Evolutionary conservation across 2,329 filamentous ascomycete genomes (phyloP).

Genomic region (Colletotrichum karsti): DNA sequence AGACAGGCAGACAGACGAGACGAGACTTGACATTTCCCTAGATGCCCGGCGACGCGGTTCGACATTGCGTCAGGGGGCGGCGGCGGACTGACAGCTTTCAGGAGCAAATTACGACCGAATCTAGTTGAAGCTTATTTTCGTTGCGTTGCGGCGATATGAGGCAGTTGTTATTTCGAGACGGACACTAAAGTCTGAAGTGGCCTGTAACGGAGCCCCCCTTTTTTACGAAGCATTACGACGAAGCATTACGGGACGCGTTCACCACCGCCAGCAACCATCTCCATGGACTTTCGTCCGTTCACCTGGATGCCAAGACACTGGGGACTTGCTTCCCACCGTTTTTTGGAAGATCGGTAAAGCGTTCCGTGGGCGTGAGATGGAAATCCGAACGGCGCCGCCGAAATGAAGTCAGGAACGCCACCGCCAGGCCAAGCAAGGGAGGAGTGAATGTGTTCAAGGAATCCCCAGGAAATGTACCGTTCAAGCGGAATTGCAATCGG

Average conservation of each 20-base stretch:
- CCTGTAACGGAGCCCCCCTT: background rate
- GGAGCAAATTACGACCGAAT: background rate
- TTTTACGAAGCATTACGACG: background rate
- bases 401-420: slow-evolving; percentile 9
- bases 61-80: background rate
- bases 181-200: background rate
- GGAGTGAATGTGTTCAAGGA: background rate
- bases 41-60: background rate
- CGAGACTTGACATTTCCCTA: background rate
- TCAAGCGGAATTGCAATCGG: background rate
- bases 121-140: background rate
- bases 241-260: background rate
- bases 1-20: too few relatives aligned
- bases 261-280: background rate
- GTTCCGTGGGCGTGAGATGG: background rate
- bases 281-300: background rate
- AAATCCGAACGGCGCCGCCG: slow-evolving; percentile 13
- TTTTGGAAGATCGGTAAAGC: background rate
- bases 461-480: background rate
- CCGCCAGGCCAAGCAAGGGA: background rate
- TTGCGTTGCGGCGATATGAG: background rate
- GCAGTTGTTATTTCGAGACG: background rate
- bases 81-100: background rate
- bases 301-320: background rate
- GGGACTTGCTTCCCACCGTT: background rate